phyloP scores from a whole-genome alignment of 371 early-diverging fungal species.

The Basidiobolus heterosporus region DNA sequence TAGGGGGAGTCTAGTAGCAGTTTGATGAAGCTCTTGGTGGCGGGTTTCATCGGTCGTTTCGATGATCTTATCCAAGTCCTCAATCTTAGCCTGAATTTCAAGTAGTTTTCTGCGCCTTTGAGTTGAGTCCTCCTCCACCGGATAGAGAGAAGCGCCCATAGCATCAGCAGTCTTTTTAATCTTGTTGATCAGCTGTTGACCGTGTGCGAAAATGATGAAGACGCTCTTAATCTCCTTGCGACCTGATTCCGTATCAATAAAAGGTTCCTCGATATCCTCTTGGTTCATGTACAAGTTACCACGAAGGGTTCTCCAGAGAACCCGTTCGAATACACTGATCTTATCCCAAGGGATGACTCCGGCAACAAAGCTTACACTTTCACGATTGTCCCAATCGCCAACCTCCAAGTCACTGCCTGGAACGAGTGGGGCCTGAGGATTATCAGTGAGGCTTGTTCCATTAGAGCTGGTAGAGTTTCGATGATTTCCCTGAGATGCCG shows the following conservation, averaged over 20 bases:
- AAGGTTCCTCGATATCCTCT: constrained; percentile 83
- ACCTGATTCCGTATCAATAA: constrained; percentile 70
- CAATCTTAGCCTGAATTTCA: constrained; percentile 35
- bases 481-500: constrained; percentile 13
- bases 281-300: constrained; percentile 94
- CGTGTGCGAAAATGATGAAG: constrained; percentile 94
- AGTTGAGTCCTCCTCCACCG: constrained; percentile 63
- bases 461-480: constrained; percentile 20
- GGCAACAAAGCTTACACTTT: constrained; percentile 54
- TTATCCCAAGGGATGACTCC: constrained; percentile 75
- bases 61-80: constrained; percentile 36
- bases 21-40: constrained; percentile 58
- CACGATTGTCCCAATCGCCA: constrained; percentile 15
- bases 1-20: constrained; percentile 60
- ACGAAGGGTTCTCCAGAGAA: constrained; percentile 91
- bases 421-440: constrained; percentile 42
- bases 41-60: constrained; percentile 71
- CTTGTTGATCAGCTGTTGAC: constrained; percentile 71
- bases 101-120: constrained; percentile 64
- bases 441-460: constrained; percentile 21
- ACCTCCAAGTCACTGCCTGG: constrained; percentile 32
- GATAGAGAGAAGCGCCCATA: constrained; percentile 86
- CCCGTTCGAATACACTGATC: constrained; percentile 82
- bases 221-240: constrained; percentile 80
- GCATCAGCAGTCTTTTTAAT: constrained; percentile 87